Conservation (phyloP, 176 grass and related monocot species). For the Pontederia crassipes region DNA sequence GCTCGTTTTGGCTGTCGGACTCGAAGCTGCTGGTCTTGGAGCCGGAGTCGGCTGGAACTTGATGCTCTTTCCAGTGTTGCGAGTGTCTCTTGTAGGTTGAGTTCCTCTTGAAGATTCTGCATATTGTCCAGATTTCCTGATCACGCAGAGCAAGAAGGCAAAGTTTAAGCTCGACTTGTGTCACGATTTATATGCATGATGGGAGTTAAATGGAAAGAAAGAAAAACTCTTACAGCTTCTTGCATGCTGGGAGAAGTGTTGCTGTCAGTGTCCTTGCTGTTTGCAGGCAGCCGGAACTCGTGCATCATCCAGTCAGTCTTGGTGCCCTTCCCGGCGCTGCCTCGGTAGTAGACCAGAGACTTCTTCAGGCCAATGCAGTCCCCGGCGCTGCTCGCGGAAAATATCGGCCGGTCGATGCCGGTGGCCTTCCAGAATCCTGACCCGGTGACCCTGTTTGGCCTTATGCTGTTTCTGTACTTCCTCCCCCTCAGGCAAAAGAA, state of each 20-base stretch:
- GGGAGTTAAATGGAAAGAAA: neutral
- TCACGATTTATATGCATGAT: conserved; percentile 1
- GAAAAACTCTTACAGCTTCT: conserved; percentile 51
- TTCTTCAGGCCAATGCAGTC: conserved; percentile 77
- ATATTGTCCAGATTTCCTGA: conserved; percentile 88
- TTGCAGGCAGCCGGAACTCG: conserved; percentile 63
- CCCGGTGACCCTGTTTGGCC: conserved; percentile 81
- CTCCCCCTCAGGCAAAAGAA: conserved; percentile 93
- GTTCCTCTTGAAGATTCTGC: conserved; percentile 69
- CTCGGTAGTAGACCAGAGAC: conserved; percentile 79
- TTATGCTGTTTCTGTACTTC: conserved; percentile 98
- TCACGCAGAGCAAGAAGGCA: neutral
- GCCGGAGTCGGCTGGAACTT: conserved; percentile 26
- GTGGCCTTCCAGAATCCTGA: conserved; percentile 99
- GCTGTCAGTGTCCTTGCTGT: conserved; percentile 10
- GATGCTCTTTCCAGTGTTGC: neutral
- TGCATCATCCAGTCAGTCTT: conserved; percentile 99
- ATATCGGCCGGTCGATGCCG: conserved; percentile 82
- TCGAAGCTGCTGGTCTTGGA: conserved; percentile 49
- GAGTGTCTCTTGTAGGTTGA: conserved; percentile 20
- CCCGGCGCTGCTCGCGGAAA: conserved; percentile 21
- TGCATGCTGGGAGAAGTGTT: conserved; percentile 41
- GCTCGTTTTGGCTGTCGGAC: conserved; percentile 46
- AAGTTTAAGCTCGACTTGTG: too few relatives aligned
- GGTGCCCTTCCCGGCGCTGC: conserved; percentile 77